Conservation (phyloP, 257 asterid species). For the Solanum dulcamara region DNA sequence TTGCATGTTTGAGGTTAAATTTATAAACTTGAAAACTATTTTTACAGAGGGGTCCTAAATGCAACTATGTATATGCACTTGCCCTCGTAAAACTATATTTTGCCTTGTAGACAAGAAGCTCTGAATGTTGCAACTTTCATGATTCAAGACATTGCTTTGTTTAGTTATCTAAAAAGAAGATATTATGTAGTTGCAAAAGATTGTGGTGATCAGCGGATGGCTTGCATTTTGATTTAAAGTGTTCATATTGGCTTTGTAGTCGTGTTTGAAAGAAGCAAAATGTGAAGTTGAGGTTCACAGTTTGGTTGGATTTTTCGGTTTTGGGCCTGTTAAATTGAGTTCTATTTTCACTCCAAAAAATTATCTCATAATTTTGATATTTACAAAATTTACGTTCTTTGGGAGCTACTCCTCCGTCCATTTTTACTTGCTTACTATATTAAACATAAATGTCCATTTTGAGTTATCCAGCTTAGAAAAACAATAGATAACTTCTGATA, state of each 20-base stretch:
- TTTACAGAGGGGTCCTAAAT: neutral
- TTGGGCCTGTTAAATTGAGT: too few relatives aligned
- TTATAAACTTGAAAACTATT: neutral
- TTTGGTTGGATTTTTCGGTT: neutral
- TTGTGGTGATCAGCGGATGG: neutral
- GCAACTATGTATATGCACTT: neutral
- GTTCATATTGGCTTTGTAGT: neutral
- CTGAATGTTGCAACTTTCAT: neutral
- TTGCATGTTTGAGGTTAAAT: neutral
- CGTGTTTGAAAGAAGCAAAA: neutral
- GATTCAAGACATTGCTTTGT: neutral
- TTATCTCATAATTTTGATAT: too few relatives aligned
- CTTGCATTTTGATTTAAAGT: neutral
- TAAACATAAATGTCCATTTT: neutral
- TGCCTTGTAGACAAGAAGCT: neutral
- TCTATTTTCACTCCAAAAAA: too few relatives aligned
- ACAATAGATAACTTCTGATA: too few relatives aligned
- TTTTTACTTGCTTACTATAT: too few relatives aligned
- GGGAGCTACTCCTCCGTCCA: neutral
- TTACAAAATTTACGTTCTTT: too few relatives aligned
- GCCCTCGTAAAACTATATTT: neutral
- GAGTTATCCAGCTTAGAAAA: conserved; percentile 9
- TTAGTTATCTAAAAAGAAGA: neutral
- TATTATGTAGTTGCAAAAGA: neutral
- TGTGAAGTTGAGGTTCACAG: too few relatives aligned